phyloP scores from a whole-genome alignment of 768 basidiomycete genomes.

The Mycena rosella region DNA sequence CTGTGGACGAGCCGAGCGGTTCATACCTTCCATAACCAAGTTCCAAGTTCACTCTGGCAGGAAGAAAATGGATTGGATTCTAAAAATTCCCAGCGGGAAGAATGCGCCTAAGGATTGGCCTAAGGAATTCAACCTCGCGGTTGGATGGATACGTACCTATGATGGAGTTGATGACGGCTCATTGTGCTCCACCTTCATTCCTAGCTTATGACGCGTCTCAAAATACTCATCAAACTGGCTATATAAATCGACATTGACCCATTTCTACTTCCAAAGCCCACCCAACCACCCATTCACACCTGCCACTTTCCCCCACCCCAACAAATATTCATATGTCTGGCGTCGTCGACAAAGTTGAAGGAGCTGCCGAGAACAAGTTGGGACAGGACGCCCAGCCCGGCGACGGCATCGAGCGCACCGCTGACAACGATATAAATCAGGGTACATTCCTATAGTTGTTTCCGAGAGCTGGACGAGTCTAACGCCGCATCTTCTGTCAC shows the following conservation, averaged over 20 bases:
- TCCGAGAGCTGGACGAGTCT: constrained; percentile 8
- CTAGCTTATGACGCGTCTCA: constrained; percentile 13
- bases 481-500: constrained; percentile 6
- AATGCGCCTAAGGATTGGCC: too few relatives aligned
- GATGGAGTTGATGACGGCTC: constrained; percentile 20
- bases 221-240: constrained; percentile 5
- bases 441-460: constrained; percentile 11
- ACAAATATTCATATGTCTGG: constrained; percentile 13
- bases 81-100: too few relatives aligned
- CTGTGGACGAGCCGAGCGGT: too few relatives aligned
- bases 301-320: neutral
- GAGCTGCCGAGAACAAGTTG: constrained; percentile 26
- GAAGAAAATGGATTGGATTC: too few relatives aligned
- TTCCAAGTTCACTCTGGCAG: too few relatives aligned
- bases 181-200: constrained; percentile 6
- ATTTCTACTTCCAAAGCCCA: constrained; percentile 2
- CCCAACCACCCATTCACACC: constrained; percentile 11
- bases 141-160: constrained; percentile 15
- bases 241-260: constrained; percentile 5
- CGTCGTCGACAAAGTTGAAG: constrained; percentile 22
- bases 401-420: constrained; percentile 22
- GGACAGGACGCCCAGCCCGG: constrained; percentile 25
- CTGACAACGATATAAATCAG: constrained; percentile 25
- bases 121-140: too few relatives aligned
- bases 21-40: too few relatives aligned